Percentiles rank a stretch among this genome's conserved stretches.
Conservation (phyloP, 2,329 filamentous ascomycete species). For the Dryadomyces quercivorus region DNA sequence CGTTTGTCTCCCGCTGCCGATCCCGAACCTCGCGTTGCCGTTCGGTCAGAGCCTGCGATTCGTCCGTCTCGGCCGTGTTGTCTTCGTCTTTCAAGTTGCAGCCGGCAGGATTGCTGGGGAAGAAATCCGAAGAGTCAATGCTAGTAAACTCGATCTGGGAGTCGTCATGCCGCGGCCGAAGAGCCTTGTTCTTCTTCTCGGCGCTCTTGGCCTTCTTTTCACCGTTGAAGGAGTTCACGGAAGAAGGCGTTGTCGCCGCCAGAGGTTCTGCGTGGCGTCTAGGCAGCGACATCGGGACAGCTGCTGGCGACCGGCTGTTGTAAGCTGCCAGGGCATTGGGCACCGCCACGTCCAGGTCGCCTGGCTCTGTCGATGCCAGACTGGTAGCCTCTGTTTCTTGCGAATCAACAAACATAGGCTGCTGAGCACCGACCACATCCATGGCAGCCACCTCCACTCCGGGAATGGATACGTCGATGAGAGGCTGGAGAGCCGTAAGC, state of each 20-base stretch:
- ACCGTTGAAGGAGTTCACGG: constrained; percentile 1
- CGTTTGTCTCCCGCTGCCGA: constrained; percentile 53
- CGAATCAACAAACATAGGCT: constrained; percentile 32
- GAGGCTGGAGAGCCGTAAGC: constrained; percentile 46
- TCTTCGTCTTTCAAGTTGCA: constrained; percentile 10
- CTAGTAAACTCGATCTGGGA: constrained; percentile 70
- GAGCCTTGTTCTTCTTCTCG: constrained; percentile 15
- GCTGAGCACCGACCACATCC: constrained; percentile 24
- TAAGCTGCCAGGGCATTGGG: constrained; percentile 12
- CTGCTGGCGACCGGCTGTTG: constrained; percentile 15
- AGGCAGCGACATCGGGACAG: constrained; percentile 20
- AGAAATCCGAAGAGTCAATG: constrained; percentile 43
- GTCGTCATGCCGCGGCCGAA: constrained; percentile 60
- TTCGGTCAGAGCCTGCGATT: constrained; percentile 68
- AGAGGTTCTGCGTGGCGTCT: constrained; percentile 12
- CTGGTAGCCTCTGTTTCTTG: constrained; percentile 29
- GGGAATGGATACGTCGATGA: constrained; percentile 34
- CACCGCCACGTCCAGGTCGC: constrained; percentile 11
- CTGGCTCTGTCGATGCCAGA: constrained; percentile 15
- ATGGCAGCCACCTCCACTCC: constrained; percentile 26
- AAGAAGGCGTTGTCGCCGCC: constrained; percentile 3
- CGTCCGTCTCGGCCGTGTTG: constrained; percentile 20
- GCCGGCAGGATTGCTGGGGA: constrained; percentile 1
- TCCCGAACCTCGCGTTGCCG: constrained; percentile 67
- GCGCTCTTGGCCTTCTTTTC: neutral